A percentile compares a stretch with the other conserved stretches of the same genome.
Conservation (phyloP, 108 stramenopile genomes). For the Skeletonema costatum region DNA sequence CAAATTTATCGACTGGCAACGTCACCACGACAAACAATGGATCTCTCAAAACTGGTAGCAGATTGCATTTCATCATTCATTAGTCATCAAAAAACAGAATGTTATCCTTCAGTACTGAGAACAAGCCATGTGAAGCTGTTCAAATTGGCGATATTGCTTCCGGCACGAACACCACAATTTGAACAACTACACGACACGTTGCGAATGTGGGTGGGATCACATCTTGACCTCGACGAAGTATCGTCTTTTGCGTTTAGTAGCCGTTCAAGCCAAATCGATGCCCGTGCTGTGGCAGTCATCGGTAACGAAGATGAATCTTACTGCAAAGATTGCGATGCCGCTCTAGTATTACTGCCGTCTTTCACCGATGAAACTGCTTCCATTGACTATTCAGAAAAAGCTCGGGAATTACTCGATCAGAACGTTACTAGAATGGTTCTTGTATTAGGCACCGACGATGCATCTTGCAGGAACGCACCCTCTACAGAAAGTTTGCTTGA, state of each 20-base stretch:
- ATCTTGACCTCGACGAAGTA: constrained; percentile 11
- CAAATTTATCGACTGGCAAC: constrained; percentile 45
- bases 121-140: constrained; percentile 10
- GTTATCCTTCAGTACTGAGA: neutral
- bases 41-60: constrained; percentile 29
- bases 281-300: constrained; percentile 37
- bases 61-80: neutral
- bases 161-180: neutral
- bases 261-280: constrained; percentile 8
- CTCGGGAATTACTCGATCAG: constrained; percentile 1
- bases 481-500: constrained; percentile 19
- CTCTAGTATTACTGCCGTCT: constrained; percentile 32
- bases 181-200: constrained; percentile 26
- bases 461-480: neutral
- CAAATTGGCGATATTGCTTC: constrained; percentile 43
- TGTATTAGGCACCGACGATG: constrained; percentile 6
- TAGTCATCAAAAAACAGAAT: neutral
- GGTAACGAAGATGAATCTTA: constrained; percentile 28
- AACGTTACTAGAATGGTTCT: constrained; percentile 35
- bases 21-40: constrained; percentile 17
- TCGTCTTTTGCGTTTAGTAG: constrained; percentile 5
- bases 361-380: neutral
- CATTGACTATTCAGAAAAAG: constrained; percentile 21
- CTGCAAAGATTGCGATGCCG: constrained; percentile 43
- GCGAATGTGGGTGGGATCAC: constrained; percentile 44